Evolutionary conservation across 2,329 filamentous ascomycete genomes (phyloP), one percentile per base, ranked within the genome.

Genomic region (Trichoderma sp.): DNA sequence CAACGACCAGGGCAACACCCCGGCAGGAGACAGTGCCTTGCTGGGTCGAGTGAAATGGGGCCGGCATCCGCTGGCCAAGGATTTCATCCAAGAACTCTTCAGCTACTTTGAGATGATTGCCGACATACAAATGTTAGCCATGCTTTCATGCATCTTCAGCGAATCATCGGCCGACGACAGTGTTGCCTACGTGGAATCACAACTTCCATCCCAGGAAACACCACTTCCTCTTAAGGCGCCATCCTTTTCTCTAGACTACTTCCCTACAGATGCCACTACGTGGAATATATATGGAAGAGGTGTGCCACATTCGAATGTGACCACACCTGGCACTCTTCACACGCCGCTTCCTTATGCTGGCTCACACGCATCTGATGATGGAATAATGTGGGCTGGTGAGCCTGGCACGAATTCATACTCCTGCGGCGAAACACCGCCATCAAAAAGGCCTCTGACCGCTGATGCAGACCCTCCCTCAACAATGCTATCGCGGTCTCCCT

Each of bases 101-200:
- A 84, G 87, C 31, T 87, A 93, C 80, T 93, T 90, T 79, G 91
- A 93, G 81, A 86, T 84, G 71, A 85, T 88, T 35, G 90, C 88
- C 6, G 91, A 93, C 76, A 84, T 93, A 14, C 92, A 93, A 81
- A 93, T 93, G 92, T 81, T 93, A 71, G 92, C 91, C 9, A 93
- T 93, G 91, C 86, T 93, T 33, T 92, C 91, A 1, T 93, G 92
- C 81, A 89, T 93, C 75, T 93, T 93, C 80, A 90, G 89, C 78
- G 91, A 93, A 68, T 87, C 91, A 0, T 86, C 88, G 14, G 85
- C 88, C 0, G 86, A 89, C 60, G 87, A 91, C 75, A 86, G 87
- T 66, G 85, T 90, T 29, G 88, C 90, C 4, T 91, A 91, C 78
- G 87, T 88, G 18, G 90, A 90, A 77, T 87, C 88, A 2, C 87